These are phyloP conservation scores for Musa acuminata DNA, from an alignment of 176 grass and related monocot genomes.

Conservation along the genomic window DNA sequence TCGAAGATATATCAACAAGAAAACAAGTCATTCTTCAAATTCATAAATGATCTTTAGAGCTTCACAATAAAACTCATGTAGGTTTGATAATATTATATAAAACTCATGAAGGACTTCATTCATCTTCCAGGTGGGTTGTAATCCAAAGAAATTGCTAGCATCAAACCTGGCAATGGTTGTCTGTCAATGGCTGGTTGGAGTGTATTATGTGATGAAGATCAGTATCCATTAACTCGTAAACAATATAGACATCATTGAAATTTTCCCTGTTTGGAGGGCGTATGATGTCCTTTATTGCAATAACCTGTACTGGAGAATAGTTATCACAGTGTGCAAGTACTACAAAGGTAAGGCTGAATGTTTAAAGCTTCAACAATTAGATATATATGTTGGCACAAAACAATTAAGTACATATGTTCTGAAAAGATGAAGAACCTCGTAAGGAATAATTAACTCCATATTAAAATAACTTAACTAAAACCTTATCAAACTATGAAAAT, in stretches of 20 bases:
- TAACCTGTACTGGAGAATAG: slow-evolving; percentile 37
- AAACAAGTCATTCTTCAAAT: too few relatives aligned
- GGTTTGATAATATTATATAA: background rate
- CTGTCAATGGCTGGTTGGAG: slow-evolving; percentile 80
- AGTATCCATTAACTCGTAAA: slow-evolving; percentile 93
- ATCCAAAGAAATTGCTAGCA: background rate
- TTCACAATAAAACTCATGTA: background rate
- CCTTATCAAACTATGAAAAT: too few relatives aligned
- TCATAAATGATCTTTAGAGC: background rate
- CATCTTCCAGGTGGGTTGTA: background rate
- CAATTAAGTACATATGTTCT: too few relatives aligned
- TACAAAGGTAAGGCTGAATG: background rate
- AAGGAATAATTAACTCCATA: too few relatives aligned
- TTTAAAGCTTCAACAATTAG: background rate
- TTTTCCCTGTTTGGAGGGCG: slow-evolving; percentile 73
- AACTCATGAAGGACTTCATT: background rate
- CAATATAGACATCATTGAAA: slow-evolving; percentile 97
- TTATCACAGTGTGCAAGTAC: background rate
- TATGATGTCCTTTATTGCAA: slow-evolving; percentile 96
- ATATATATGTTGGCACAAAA: background rate
- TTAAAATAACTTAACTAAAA: too few relatives aligned
- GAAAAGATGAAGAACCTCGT: too few relatives aligned
- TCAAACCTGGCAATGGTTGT: slow-evolving; percentile 85
- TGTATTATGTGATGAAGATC: slow-evolving; percentile 89
- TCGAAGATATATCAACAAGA: too few relatives aligned